Conservation (phyloP, 257 asterid genomes). For the Solanum etuberosum region DNA sequence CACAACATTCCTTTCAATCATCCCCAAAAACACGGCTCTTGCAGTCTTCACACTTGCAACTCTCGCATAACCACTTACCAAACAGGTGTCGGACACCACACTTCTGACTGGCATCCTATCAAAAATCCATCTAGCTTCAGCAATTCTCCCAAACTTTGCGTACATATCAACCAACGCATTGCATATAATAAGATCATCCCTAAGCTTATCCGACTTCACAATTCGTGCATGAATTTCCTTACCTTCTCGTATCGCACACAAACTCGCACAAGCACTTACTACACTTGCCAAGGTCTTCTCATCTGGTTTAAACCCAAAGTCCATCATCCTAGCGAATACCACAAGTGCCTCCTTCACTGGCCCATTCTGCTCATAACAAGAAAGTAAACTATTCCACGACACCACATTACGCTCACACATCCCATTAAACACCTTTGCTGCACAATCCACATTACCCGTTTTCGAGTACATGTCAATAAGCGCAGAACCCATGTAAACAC, state of each 20-base stretch:
- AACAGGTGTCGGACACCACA: constrained; percentile 2
- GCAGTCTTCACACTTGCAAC: constrained; percentile 4
- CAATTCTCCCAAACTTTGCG: background rate
- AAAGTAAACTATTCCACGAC: constrained; percentile 8
- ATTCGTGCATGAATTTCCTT: background rate
- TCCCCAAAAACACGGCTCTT: constrained; percentile 1
- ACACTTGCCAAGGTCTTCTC: constrained; percentile 7
- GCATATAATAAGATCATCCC: constrained; percentile 3
- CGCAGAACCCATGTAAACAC: constrained; percentile 4
- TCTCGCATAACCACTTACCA: constrained; percentile 8
- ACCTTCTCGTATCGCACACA: background rate
- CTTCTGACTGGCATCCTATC: constrained; percentile 4
- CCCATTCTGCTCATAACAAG: constrained; percentile 9
- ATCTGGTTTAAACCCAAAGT: background rate
- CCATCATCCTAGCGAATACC: constrained; percentile 1
- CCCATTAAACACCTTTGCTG: background rate
- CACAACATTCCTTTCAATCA: constrained; percentile 9
- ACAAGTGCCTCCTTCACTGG: background rate
- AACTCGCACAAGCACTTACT: constrained; percentile 10
- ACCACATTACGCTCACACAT: constrained; percentile 6
- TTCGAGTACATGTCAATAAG: constrained; percentile 4
- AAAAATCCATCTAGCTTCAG: constrained; percentile 5
- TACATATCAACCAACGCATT: constrained; percentile 4
- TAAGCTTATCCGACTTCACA: background rate
- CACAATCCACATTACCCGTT: background rate